phyloP scores from a whole-genome alignment of 805 yeast species.

The Wickerhamiella parazyma region DNA sequence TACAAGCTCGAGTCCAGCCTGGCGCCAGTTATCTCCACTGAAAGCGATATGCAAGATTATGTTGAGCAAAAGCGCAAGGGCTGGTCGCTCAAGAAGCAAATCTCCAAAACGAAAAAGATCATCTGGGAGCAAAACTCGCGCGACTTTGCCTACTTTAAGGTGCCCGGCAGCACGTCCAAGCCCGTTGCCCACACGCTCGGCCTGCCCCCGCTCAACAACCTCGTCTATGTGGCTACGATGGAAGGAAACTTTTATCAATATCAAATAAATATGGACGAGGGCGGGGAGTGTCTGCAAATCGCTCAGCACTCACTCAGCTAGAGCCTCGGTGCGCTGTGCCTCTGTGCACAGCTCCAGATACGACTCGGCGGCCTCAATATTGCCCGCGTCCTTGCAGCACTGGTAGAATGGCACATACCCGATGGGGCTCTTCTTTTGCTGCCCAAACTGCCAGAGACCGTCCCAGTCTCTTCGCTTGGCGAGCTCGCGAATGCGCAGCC shows the following conservation, averaged over 20 bases:
- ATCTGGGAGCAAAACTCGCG: slow-evolving; percentile 69
- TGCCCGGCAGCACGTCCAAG: slow-evolving; percentile 31
- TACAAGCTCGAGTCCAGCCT: slow-evolving; percentile 46
- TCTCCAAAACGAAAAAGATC: slow-evolving; percentile 62
- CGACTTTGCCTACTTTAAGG: slow-evolving; percentile 78
- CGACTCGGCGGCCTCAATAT: slow-evolving; percentile 42
- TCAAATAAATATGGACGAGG: slow-evolving; percentile 70
- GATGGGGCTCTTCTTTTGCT: slow-evolving; percentile 46
- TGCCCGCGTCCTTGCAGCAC: slow-evolving; percentile 40
- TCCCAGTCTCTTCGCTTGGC: slow-evolving; percentile 40
- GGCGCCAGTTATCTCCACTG: slow-evolving; percentile 17
- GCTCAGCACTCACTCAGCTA: slow-evolving; percentile 35
- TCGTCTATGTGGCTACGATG: slow-evolving; percentile 49
- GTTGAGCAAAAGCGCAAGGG: slow-evolving; percentile 10
- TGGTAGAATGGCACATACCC: slow-evolving; percentile 55
- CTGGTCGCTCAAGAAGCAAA: slow-evolving; percentile 10
- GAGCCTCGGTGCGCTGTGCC: not conserved
- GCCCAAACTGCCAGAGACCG: slow-evolving; percentile 41
- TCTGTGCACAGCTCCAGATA: slow-evolving; percentile 40
- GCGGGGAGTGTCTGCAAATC: slow-evolving; percentile 80
- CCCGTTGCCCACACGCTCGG: slow-evolving; percentile 27
- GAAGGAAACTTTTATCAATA: slow-evolving; percentile 74
- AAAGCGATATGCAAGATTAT: slow-evolving; percentile 3
- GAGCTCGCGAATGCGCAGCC: slow-evolving; percentile 37
- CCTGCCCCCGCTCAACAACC: slow-evolving; percentile 23